Evolutionary conservation across 306 rosid species (phyloP).

Genomic region (Dicorynia guianensis): DNA sequence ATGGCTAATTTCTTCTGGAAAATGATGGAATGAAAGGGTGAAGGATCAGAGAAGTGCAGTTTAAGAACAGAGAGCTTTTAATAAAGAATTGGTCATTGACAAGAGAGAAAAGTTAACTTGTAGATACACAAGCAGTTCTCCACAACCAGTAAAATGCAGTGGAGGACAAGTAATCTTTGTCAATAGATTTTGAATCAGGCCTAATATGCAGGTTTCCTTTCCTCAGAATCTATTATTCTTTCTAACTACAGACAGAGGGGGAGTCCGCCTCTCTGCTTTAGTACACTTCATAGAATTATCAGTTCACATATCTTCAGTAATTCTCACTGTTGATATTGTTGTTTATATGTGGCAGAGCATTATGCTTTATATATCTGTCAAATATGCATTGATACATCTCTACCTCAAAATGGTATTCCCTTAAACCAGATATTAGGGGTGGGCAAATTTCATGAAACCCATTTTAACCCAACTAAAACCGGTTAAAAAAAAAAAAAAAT

Average conservation of each 20-base stretch:
- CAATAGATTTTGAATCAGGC: not conserved
- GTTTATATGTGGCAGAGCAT: not conserved
- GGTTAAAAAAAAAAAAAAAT: too few relatives aligned
- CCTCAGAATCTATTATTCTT: slow-evolving; percentile 6
- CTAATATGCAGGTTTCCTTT: slow-evolving; percentile 1
- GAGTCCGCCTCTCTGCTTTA: slow-evolving; percentile 20
- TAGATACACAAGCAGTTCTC: not conserved
- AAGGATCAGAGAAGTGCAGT: not conserved
- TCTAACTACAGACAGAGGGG: not conserved
- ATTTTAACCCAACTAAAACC: too few relatives aligned
- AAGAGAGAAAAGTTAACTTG: not conserved
- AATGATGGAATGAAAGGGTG: not conserved
- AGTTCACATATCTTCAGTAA: not conserved
- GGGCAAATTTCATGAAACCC: too few relatives aligned
- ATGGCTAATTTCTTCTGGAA: not conserved
- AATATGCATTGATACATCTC: too few relatives aligned
- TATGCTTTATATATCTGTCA: not conserved
- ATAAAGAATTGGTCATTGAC: not conserved
- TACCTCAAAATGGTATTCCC: too few relatives aligned
- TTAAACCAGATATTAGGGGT: too few relatives aligned
- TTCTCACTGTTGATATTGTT: not conserved
- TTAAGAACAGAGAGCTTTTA: not conserved
- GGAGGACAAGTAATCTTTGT: slow-evolving; percentile 4
- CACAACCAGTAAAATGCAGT: slow-evolving; percentile 17
- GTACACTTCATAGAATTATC: slow-evolving; percentile 2